Evolutionary conservation across 257 asterid genomes (phyloP).

Genomic region (Fraxinus cuspidata): DNA sequence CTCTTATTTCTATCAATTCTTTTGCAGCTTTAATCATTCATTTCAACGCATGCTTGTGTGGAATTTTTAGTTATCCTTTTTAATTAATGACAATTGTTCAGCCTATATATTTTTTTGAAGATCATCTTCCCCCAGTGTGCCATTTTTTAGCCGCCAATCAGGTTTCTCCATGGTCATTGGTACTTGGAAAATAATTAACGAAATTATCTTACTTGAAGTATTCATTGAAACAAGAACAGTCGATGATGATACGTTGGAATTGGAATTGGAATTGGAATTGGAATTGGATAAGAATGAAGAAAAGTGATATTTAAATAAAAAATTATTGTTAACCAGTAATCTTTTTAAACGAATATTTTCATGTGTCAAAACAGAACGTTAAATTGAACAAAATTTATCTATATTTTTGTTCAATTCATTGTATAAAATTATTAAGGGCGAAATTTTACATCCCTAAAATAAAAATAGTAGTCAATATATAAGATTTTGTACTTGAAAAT

Average conservation of each 20-base stretch:
- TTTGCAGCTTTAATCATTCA: conserved; percentile 22
- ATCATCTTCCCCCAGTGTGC: conserved; percentile 21
- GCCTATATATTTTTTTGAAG: neutral
- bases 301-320: no score
- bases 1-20: conserved; percentile 6
- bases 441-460: no score
- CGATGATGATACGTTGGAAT: conserved; percentile 7
- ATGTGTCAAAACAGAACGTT: neutral
- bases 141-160: conserved; percentile 38
- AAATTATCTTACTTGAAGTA: conserved; percentile 4
- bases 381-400: neutral
- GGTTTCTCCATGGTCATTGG: conserved; percentile 25
- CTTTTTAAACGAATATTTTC: neutral
- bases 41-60: conserved; percentile 30
- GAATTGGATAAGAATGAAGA: neutral
- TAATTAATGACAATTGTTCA: conserved; percentile 6
- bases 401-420: no score
- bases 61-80: conserved; percentile 5
- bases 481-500: neutral
- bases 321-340: no score
- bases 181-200: conserved; percentile 22
- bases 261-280: neutral
- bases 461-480: neutral
- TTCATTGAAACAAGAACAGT: neutral
- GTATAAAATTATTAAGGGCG: no score